Conservation (phyloP, 257 asterid species). For the Solanum lycopersicoides region DNA sequence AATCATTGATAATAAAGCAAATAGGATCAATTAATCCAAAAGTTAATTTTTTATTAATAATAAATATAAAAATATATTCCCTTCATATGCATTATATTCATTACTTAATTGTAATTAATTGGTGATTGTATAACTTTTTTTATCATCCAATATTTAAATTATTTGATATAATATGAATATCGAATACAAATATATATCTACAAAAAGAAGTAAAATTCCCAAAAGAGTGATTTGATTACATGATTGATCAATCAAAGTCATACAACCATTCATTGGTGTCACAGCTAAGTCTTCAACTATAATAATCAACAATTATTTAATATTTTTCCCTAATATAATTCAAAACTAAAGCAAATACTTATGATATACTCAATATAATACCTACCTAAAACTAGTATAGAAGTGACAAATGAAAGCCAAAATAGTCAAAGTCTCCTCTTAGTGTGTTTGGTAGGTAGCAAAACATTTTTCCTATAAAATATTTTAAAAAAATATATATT, state of each 20-base stretch:
- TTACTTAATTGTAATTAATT: not conserved
- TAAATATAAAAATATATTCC: not conserved
- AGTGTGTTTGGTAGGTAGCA: not conserved
- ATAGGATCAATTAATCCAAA: not conserved
- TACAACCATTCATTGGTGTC: conserved; percentile 13
- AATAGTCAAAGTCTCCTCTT: not conserved
- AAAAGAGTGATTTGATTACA: not conserved
- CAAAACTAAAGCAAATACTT: not conserved
- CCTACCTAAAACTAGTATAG: not conserved
- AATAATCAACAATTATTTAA: not conserved
- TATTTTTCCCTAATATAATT: not conserved
- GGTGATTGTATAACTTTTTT: not conserved
- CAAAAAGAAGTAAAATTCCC: fast-evolving
- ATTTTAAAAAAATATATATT: not conserved
- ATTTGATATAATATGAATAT: not conserved
- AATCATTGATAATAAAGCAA: not conserved
- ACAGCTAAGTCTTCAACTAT: not conserved
- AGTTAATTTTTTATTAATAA: not conserved
- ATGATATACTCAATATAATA: not conserved
- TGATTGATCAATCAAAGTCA: not conserved
- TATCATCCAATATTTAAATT: not conserved
- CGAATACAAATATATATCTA: not conserved
- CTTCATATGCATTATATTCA: not conserved
- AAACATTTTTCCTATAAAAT: too few species aligned
- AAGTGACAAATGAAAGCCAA: not conserved